Evolutionary conservation across 805 yeast species (phyloP), one percentile per base, ranked within the genome.

Genomic region (Yarrowia keelungensis): DNA sequence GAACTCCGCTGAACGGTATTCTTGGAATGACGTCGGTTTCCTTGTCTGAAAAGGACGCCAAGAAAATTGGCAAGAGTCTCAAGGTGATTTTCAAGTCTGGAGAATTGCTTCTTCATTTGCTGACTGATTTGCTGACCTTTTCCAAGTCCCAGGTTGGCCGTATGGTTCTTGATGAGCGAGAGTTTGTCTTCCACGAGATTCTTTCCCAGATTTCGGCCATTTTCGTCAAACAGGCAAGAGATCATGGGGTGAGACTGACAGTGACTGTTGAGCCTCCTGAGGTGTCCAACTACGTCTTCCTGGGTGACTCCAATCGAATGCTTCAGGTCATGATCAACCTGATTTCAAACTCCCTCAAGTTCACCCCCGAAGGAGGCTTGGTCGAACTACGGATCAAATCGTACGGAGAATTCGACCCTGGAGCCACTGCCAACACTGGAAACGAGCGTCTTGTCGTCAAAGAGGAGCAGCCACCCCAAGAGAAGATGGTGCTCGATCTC

Each of bases 1-100:
- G 98, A 73, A 94, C 98, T 0, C 99, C 99, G 1, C 80, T 94
- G 73, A 94, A 95, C 77, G 99, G 98, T 76, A 94, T 94, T 38
- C 80, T 95, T 69, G 99, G 99, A 69, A 91, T 94, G 96, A 89
- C 98, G 0, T 89, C 97, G 1, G 90, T 94, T 68, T 93, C 97
- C 1, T 86, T 91, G 89, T 93, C 89, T 32, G 98, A 95, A 76
- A 81, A 81, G 19, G 93, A 91, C 73, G 81, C 83, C 5, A 78
- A 80, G 9, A 87, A 87, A 72, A 86, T 92, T 14, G 87, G 88
- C 73, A 88, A 87, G 68, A 87, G 93, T 14, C 80, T 94, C 71
- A 89, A 89, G 71, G 82, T 93, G 69, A 94, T 94, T 69, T 91
- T 91, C 76, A 84, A 97, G 75, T 89, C 95, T 15, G 98, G 98